These are phyloP conservation scores for Yamadazyma diospyri DNA, from an alignment of 1,139 yeast genomes.

Conservation along the genomic window DNA sequence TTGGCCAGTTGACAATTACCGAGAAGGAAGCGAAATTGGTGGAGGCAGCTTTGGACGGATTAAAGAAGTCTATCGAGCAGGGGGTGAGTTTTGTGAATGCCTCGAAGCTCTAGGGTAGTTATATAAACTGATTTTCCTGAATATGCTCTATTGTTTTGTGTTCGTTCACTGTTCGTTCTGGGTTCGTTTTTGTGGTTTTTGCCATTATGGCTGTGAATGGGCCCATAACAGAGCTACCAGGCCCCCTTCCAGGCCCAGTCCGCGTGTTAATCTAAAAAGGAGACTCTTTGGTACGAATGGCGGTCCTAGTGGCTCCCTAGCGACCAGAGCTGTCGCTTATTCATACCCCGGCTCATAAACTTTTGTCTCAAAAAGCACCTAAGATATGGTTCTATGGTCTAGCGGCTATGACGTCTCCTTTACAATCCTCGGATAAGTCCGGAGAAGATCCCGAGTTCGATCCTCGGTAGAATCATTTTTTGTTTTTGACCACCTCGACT, in stretches of 20 bases:
- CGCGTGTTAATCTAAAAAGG: no score
- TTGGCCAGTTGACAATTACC: constrained; percentile 34
- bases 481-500: no score
- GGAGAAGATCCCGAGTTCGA: constrained; percentile 36
- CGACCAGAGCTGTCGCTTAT: no score
- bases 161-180: not conserved
- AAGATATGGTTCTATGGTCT: constrained; percentile 28
- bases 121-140: no score
- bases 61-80: constrained; percentile 54
- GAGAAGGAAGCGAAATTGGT: constrained; percentile 45
- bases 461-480: constrained; percentile 30
- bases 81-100: constrained; percentile 57
- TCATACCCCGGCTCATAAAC: no score
- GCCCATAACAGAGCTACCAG: no score
- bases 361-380: no score
- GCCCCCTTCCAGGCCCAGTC: not conserved
- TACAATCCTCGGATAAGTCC: constrained; percentile 15
- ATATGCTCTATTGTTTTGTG: not conserved
- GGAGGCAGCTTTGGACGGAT: constrained; percentile 50
- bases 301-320: no score
- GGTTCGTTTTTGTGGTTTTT: not conserved
- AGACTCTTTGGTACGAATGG: no score
- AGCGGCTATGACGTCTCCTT: constrained; percentile 33
- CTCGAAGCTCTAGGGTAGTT: constrained; percentile 30
- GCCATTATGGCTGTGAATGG: not conserved